Percentiles rank a stretch among this genome's conserved stretches.
phyloP scores from a whole-genome alignment of 768 basidiomycete species.

The Lactarius psammicola region DNA sequence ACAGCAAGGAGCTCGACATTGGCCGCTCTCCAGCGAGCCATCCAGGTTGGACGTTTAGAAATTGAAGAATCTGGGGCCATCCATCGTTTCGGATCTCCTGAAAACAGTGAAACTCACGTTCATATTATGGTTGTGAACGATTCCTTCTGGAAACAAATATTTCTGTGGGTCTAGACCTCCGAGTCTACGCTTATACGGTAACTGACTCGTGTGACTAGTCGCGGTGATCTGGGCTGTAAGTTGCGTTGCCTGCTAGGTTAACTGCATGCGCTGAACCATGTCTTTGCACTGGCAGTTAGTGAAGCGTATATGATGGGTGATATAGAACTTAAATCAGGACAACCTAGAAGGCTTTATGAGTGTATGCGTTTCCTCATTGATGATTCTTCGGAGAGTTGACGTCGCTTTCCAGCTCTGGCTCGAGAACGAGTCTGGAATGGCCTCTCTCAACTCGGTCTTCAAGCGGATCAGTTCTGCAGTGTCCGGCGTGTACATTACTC shows the following conservation, averaged over 20 bases:
- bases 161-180: conserved; percentile 33
- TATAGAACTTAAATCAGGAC: conserved; percentile 32
- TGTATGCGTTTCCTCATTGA: conserved; percentile 27
- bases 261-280: neutral
- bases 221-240: conserved; percentile 38
- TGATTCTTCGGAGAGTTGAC: neutral
- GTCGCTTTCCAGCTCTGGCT: conserved; percentile 35
- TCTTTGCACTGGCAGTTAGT: conserved; percentile 36
- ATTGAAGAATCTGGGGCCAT: conserved; percentile 33
- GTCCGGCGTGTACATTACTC: conserved; percentile 50
- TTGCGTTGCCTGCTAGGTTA: neutral
- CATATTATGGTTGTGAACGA: conserved; percentile 34
- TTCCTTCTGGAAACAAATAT: conserved; percentile 38
- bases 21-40: conserved; percentile 30
- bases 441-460: conserved; percentile 31
- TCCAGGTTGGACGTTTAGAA: conserved; percentile 33
- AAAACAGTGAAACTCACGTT: conserved; percentile 24
- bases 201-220: conserved; percentile 23
- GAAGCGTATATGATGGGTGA: conserved; percentile 41
- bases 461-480: conserved; percentile 30
- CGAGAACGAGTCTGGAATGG: conserved; percentile 35
- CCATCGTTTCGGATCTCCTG: conserved; percentile 32
- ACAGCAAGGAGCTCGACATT: conserved; percentile 35
- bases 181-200: neutral
- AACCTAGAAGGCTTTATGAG: conserved; percentile 37